A percentile compares a stretch with the other conserved stretches of the same genome.
Evolutionary conservation across 495 filamentous ascomycete species (phyloP).

Genomic region (Sphaerosporella brunnea): DNA sequence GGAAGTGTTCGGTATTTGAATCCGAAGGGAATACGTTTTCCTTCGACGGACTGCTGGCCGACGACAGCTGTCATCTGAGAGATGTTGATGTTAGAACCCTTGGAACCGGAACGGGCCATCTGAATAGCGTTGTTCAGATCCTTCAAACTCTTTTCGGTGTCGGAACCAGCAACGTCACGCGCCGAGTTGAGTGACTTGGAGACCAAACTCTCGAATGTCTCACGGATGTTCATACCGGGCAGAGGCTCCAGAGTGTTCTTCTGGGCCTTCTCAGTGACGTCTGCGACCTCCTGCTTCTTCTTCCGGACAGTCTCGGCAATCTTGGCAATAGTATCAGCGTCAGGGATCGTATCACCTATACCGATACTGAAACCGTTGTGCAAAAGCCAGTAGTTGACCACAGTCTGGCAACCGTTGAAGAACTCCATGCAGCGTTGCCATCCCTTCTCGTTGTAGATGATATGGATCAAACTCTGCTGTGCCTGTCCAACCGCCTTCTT

Average conservation of each 20-base stretch:
- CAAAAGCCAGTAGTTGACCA: slow-evolving; percentile 94
- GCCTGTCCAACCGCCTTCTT: slow-evolving; percentile 90
- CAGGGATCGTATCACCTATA: slow-evolving; percentile 95
- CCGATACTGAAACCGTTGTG: slow-evolving; percentile 96
- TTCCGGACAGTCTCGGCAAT: slow-evolving; percentile 60
- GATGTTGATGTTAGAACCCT: slow-evolving; percentile 96
- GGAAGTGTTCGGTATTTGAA: slow-evolving; percentile 97
- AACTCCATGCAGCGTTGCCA: slow-evolving; percentile 69
- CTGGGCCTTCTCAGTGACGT: slow-evolving; percentile 57
- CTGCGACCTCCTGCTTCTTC: slow-evolving; percentile 62
- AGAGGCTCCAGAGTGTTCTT: slow-evolving; percentile 70
- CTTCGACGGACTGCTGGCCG: slow-evolving; percentile 93
- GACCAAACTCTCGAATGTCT: slow-evolving; percentile 92
- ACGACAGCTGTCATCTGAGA: slow-evolving; percentile 98
- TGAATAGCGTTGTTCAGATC: slow-evolving; percentile 88
- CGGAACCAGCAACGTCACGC: slow-evolving; percentile 88
- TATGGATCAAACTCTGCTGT: slow-evolving; percentile 76
- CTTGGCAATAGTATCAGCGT: slow-evolving; percentile 57
- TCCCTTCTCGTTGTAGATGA: slow-evolving; percentile 90
- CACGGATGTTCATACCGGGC: slow-evolving; percentile 94
- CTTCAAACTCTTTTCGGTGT: slow-evolving; percentile 77
- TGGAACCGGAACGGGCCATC: slow-evolving; percentile 91
- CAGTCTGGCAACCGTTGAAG: slow-evolving; percentile 84
- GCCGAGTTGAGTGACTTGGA: slow-evolving; percentile 84
- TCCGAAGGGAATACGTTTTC: slow-evolving; percentile 96